phyloP scores from a whole-genome alignment of 1,284 basidiomycete species.

The Ceratobasidium sp. region DNA sequence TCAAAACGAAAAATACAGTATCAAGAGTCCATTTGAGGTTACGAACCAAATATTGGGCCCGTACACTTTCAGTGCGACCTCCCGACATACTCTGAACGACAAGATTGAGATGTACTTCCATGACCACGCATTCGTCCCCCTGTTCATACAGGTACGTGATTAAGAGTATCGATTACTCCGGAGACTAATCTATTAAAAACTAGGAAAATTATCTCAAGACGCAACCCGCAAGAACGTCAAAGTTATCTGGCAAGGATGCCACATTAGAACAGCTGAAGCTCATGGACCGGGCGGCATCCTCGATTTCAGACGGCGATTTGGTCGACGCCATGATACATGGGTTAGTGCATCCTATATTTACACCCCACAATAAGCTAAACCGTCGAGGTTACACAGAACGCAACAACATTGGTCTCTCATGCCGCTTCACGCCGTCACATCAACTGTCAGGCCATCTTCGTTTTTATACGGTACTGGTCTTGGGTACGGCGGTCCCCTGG shows the following conservation, averaged over 20 bases:
- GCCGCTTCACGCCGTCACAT: conserved; percentile 90
- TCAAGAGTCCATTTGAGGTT: conserved; percentile 89
- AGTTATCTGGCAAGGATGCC: conserved; percentile 66
- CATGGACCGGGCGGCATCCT: conserved; percentile 86
- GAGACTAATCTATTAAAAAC: conserved; percentile 33
- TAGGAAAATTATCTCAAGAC: conserved; percentile 94
- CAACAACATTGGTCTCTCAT: conserved; percentile 97
- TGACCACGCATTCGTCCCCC: conserved; percentile 88
- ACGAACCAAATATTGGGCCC: conserved; percentile 85
- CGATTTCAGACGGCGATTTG: conserved; percentile 94
- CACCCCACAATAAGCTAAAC: conserved; percentile 11
- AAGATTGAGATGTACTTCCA: conserved; percentile 98
- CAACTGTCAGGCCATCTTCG: conserved; percentile 84
- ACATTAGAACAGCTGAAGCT: conserved; percentile 74
- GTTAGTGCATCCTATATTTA: conserved; percentile 55
- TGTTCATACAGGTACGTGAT: conserved; percentile 85
- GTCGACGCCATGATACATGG: conserved; percentile 93
- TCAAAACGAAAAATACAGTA: conserved; percentile 89
- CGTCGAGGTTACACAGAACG: conserved; percentile 58
- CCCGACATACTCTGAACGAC: conserved; percentile 80
- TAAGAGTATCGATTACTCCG: not conserved
- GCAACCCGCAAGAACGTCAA: conserved; percentile 66
- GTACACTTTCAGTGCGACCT: conserved; percentile 83
- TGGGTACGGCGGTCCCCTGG: conserved; percentile 69
- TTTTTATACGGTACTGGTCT: conserved; percentile 73